Conservation (phyloP, 768 basidiomycete genomes). For the Trametes punicea region DNA sequence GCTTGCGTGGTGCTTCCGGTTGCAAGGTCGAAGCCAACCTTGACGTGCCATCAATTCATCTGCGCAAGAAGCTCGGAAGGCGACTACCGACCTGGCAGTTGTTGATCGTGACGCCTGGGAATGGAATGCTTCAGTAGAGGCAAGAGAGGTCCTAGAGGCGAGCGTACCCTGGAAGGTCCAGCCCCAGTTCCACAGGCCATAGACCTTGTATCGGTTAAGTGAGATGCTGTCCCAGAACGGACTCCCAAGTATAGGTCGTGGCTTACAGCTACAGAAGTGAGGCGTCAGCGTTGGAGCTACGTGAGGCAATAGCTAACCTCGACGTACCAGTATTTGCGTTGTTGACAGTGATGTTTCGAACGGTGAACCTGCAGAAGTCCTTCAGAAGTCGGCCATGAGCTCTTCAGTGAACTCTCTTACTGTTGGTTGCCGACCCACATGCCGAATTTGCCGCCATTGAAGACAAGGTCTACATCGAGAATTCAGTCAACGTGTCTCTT, state of each 20-base stretch:
- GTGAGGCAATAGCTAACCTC: background rate
- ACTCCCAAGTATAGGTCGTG: background rate
- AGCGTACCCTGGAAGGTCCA: constrained; percentile 48
- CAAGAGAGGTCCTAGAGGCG: background rate
- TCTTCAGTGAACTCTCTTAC: constrained; percentile 32
- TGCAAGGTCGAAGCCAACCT: constrained; percentile 25
- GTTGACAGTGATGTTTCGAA: constrained; percentile 57
- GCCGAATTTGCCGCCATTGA: constrained; percentile 41
- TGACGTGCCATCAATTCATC: background rate
- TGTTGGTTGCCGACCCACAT: constrained; percentile 72
- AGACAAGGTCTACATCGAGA: constrained; percentile 35
- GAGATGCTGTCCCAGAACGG: background rate
- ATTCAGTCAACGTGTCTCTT: background rate
- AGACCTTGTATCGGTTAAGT: constrained; percentile 11
- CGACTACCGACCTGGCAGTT: constrained; percentile 34
- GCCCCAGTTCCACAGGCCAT: constrained; percentile 33
- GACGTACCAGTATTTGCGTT: constrained; percentile 41
- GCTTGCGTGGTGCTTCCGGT: constrained; percentile 15
- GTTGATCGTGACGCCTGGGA: constrained; percentile 36
- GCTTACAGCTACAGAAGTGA: constrained; percentile 8
- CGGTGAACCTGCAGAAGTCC: constrained; percentile 47
- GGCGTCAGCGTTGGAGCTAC: background rate
- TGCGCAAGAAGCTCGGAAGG: background rate
- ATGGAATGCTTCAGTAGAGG: background rate
- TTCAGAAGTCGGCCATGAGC: background rate